Evolutionary conservation across 192 early-diverging fungal genomes (phyloP), one percentile per base, ranked within the genome.

Genomic region (Chytriomyces sp.): DNA sequence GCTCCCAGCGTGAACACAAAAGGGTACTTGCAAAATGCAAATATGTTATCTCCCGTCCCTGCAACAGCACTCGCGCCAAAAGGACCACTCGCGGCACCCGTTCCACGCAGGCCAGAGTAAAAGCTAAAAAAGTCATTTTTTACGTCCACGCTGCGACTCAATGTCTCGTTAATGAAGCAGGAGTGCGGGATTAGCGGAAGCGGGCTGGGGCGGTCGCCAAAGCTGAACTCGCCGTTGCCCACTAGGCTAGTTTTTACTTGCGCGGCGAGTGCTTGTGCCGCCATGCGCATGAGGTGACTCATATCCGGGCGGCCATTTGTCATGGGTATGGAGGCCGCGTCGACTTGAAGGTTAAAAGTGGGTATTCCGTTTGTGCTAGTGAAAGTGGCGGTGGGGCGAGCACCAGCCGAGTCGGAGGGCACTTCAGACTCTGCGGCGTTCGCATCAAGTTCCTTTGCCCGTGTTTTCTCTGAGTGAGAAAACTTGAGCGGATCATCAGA

Each of bases 111-210:
- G 41, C 63, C 52, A 12, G 63, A 38, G 36, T 55, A 68, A 25
- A 55, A 68, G 7, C 6, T 33, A 6, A 52, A 10, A 34, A 55
- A 68, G 44, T 68, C 65, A 31, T 55, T 68, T 25, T 34, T 55
- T 44, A 56, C 52, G 34, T 68, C 65, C 10, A 68, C 34, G 17
- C 54, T 7, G 25, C 33, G 32, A n/a, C 36, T 39, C 31, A 68
- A 30, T 6, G 54, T 38, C 19, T 68, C 65, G 53, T 68, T 68
- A 19, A 68, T 36, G 36, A 68, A 68, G 5, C 38, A 44, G 5
- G 65, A 22, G 22, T 68, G 65, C 34, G 65, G 65, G 28, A 68
- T 68, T 44, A 68, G 65, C 31, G 65, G n/a, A 7, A 14, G 12
- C 7, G 65, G 65, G 28, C 52, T 55, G 5, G 65, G 65, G 17